Base-by-base conservation (phyloP, 768 basidiomycete species). In the Omphalotus guepiniiformis region DNA sequence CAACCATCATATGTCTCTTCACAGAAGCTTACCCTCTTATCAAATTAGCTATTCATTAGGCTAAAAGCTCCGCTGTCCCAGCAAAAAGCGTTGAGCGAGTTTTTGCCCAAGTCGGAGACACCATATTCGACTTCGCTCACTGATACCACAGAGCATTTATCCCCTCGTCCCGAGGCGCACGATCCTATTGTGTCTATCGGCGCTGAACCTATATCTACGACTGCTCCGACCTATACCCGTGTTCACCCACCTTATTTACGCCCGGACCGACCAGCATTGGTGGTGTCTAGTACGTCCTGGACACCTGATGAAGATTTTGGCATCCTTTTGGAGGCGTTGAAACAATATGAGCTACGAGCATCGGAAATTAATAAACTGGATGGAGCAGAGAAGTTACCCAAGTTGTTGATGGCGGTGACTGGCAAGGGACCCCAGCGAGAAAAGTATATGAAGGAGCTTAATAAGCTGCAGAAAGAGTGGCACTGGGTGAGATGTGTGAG, bases 281-380 rank as follows among this genome's bases (percentile, higher is more conserved):
- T 97, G 15, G 83, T 99, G 22, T 92, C 89, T 19, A 90, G 91
- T 54, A 99, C 96, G 1, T 93, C 89, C 13, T 98, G 95, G 95
- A 98, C 96, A 1, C 81, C 91, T 5, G 96, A 99, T 58, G 96
- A 99, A 63, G 93, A 98, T 62, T 97, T 99, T 54, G 68, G 76
- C 7, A 78, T 96, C 42, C 79, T 99, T 15, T 64, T 97, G 18
- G 73, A 79, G 16, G 92, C 93, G 2, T 69, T 99, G 30, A 61
- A 67, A 12, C 34, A 66, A 13, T 98, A 96, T 61, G 85, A 98
- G 54, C 48, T 60, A 12, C 78, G 72, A 19, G 85, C 82, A 15
- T 55, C 58, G 19, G 59, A 63, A 41, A 52, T 63, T 47, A 30
- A 49, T 48, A 36, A 39, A 11, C 27, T 49, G 18, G n/a, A 26